Percentiles rank a stretch among this genome's conserved stretches.
These are phyloP conservation scores for Lactifluus piperatus DNA, from an alignment of 768 basidiomycete genomes.

Conservation along the genomic window DNA sequence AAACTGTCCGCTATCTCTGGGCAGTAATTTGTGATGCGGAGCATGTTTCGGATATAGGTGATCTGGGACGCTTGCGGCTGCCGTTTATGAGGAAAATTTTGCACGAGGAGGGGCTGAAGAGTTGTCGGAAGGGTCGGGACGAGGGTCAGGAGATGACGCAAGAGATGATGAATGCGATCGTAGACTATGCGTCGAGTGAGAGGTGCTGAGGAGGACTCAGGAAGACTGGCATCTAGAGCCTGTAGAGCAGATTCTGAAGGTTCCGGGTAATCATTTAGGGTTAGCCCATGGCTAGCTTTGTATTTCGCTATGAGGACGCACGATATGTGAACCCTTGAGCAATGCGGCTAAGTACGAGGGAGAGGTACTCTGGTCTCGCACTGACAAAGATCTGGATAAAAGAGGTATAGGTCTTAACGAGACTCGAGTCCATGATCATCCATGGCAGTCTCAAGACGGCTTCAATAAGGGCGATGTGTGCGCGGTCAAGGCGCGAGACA, in stretches of 20 bases:
- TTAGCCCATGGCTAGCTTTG: slow-evolving; percentile 1
- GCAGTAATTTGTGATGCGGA: slow-evolving; percentile 79
- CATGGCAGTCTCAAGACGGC: slow-evolving; percentile 85
- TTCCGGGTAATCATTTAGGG: slow-evolving; percentile 1
- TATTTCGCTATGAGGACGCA: slow-evolving; percentile 34
- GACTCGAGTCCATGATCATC: slow-evolving; percentile 79
- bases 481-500: slow-evolving; percentile 79
- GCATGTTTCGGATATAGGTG: slow-evolving; percentile 85
- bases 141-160: slow-evolving; percentile 80
- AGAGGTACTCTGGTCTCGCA: slow-evolving; percentile 86
- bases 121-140: slow-evolving; percentile 89
- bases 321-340: slow-evolving; percentile 85
- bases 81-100: slow-evolving; percentile 89
- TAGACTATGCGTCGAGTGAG: slow-evolving; percentile 79
- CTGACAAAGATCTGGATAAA: slow-evolving; percentile 90
- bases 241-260: slow-evolving; percentile 61
- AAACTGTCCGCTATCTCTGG: slow-evolving; percentile 80
- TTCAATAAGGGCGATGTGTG: slow-evolving; percentile 73
- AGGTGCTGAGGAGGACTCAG: slow-evolving; percentile 58
- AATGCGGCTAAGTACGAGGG: slow-evolving; percentile 71
- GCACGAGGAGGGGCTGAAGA: slow-evolving; percentile 74
- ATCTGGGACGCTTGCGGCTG: slow-evolving; percentile 71
- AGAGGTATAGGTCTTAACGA: slow-evolving; percentile 81
- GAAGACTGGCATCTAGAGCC: slow-evolving; percentile 45
- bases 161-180: slow-evolving; percentile 75